Evolutionary conservation across 345 rosid species (phyloP).

Genomic region (Linum tenue): DNA sequence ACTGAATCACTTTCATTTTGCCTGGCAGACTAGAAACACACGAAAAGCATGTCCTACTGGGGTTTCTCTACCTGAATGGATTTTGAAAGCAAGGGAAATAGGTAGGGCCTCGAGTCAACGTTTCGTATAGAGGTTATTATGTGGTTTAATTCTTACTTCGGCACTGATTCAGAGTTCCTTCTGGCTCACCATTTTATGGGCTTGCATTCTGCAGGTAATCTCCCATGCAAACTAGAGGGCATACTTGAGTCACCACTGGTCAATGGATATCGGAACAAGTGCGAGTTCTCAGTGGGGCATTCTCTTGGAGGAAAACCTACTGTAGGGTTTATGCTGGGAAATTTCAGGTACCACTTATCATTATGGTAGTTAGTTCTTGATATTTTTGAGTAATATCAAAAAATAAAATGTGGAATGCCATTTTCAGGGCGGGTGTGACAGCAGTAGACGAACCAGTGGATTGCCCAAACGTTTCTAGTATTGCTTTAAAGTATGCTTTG

Average conservation of each 20-base stretch:
- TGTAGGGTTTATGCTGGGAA: constrained; percentile 89
- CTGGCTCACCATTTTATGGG: neutral
- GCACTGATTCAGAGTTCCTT: neutral
- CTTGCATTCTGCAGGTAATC: constrained; percentile 50
- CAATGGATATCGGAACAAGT: constrained; percentile 88
- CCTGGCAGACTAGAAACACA: constrained; percentile 71
- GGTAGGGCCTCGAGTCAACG: constrained; percentile 34
- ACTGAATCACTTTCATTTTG: constrained; percentile 17
- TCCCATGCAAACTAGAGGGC: constrained; percentile 78
- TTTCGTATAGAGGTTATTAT: too few species aligned
- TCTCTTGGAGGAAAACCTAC: constrained; percentile 72
- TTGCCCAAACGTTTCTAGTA: constrained; percentile 82
- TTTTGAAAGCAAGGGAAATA: constrained; percentile 70
- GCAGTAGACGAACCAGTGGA: constrained; percentile 83
- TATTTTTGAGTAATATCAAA: constrained; percentile 11
- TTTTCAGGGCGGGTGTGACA: constrained; percentile 81
- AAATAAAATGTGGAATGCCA: constrained; percentile 17
- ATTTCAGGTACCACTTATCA: constrained; percentile 52
- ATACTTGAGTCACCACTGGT: constrained; percentile 72
- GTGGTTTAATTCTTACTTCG: constrained; percentile 1
- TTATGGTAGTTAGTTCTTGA: constrained; percentile 11
- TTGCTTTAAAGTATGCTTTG: constrained; percentile 65
- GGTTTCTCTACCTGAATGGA: constrained; percentile 75
- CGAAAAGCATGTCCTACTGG: constrained; percentile 92
- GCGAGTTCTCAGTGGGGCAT: constrained; percentile 84